Base-by-base conservation (phyloP, 768 basidiomycete genomes). In the Pleurotus citrinopileatus region DNA sequence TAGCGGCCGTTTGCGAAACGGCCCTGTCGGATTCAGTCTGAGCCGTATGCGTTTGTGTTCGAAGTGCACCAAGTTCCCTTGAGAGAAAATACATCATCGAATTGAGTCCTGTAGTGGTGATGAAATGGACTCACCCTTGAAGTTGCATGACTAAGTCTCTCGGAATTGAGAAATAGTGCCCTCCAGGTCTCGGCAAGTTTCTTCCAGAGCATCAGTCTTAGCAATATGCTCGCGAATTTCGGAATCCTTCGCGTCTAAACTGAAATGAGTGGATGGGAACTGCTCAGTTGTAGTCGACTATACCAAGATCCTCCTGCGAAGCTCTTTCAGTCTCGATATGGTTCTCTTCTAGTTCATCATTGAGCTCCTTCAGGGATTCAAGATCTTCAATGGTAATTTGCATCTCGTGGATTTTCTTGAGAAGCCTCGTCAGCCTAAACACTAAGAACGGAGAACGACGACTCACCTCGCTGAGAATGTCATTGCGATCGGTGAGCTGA, bases 401-500 rank as follows among this genome's bases (percentile, higher is more conserved):
- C n/a, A n/a, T n/a, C n/a, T n/a, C n/a, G n/a, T n/a, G n/a, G n/a
- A n/a, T n/a, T n/a, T n/a, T n/a, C n/a, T n/a, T n/a, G n/a, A n/a
- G n/a, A n/a, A n/a, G n/a, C n/a, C n/a, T 95, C 91, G 2, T 97
- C 71, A 3, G 73, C 64, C 25, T 84, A 83, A 36, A 87, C 79
- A 65, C 83, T 87, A 46, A 44, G 10, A 42, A 42, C 10, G n/a
- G 19, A 5, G 4, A n/a, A 28, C 27, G 3, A n/a, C n/a, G 3
- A 60, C 70, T 51, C 59, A 92, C 93, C 79, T 98, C 96, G 57
- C 91, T 88, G 42, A 98, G 81, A 70, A 88, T 81, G n/a, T 98
- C 78, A 65, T 97, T 98, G 3, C 95, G 83, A 62, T 97, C 96
- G n/a, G n/a, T n/a, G n/a, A n/a, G n/a, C n/a, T n/a, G n/a, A n/a